Percentiles rank a stretch among this genome's conserved stretches.
Evolutionary conservation across 257 asterid genomes (phyloP).

Genomic region (Plantago major): DNA sequence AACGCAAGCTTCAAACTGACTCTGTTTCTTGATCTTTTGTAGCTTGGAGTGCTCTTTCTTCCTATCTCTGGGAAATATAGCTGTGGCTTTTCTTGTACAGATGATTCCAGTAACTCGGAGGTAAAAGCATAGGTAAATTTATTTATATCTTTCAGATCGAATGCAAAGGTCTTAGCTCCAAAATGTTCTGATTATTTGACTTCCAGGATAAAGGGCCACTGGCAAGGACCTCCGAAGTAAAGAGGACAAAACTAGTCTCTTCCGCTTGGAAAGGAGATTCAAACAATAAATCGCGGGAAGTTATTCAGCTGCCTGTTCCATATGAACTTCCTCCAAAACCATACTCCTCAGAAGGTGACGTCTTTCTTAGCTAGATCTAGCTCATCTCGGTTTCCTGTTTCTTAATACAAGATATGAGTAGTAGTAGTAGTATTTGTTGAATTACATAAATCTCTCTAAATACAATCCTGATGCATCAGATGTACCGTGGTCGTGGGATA

Average conservation of each 20-base stretch:
- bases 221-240: slow-evolving; percentile 28
- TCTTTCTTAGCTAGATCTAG: slow-evolving; percentile 7
- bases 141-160: neutral
- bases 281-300: slow-evolving; percentile 36
- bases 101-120: slow-evolving; percentile 30
- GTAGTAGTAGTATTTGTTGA: neutral
- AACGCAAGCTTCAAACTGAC: slow-evolving; percentile 8
- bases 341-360: slow-evolving; percentile 59
- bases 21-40: slow-evolving; percentile 13
- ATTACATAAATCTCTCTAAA: neutral
- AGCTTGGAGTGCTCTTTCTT: slow-evolving; percentile 90
- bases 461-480: slow-evolving; percentile 35
- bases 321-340: slow-evolving; percentile 90
- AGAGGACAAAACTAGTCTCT: slow-evolving; percentile 57
- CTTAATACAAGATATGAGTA: neutral
- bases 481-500: slow-evolving; percentile 99
- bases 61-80: slow-evolving; percentile 46
- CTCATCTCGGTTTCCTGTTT: slow-evolving; percentile 8
- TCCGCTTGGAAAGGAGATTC: slow-evolving; percentile 52
- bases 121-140: slow-evolving; percentile 20
- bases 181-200: neutral
- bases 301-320: slow-evolving; percentile 69
- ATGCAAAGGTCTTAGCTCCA: neutral
- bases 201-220: slow-evolving; percentile 34
- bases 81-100: slow-evolving; percentile 68